Base-by-base conservation (phyloP, 164 flowering plant genomes). In the Aristolochia californica region DNA sequence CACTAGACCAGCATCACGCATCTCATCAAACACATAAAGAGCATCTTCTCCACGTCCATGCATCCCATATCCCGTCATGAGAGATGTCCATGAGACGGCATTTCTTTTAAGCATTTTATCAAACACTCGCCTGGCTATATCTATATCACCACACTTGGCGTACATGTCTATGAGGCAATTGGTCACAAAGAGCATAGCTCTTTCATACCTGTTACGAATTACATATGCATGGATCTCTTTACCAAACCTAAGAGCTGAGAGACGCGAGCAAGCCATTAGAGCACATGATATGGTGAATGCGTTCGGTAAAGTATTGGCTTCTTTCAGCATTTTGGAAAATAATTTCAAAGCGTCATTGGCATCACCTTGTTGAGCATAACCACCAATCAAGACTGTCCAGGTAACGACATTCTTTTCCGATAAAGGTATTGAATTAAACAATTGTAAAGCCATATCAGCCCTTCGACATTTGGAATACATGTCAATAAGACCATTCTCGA, bases 371-470 rank as follows among this genome's bases (percentile, higher is more conserved):
- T 83, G 90, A 13, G 91, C 87, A 63, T 78, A 77, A 15, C 89
- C 97, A 53, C 91, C 94, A 56, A 89, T 84, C 82, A 89, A 76
- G 54, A 67, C 80, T 10, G 95, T 87, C 95, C 95, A 87, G n/a
- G 91, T 81, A 38, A 87, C 91, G 24, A 87, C 95, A 71, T 75
- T 63, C 59, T 82, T 76, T 43, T 78, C 66, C 14, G 58, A 53
- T 17, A 49, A 51, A 0, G 67, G 22, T 27, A 81, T 55, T 0
- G 63, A 73, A 53, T 81, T 70, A 52, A 87, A 87, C 48, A 87
- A 65, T 7, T 43, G 43, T 34, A 57, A 73, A 1, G 85, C 87
- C 38, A 59, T 27, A 18, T 59, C 53, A 9, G 47, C 22, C 25
- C 65, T 55, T 45, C 66, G 70, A 77, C 91, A 87, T 68, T 87